phyloP scores from a whole-genome alignment of 257 asterid genomes.

The Jaltomata sinuosa region DNA sequence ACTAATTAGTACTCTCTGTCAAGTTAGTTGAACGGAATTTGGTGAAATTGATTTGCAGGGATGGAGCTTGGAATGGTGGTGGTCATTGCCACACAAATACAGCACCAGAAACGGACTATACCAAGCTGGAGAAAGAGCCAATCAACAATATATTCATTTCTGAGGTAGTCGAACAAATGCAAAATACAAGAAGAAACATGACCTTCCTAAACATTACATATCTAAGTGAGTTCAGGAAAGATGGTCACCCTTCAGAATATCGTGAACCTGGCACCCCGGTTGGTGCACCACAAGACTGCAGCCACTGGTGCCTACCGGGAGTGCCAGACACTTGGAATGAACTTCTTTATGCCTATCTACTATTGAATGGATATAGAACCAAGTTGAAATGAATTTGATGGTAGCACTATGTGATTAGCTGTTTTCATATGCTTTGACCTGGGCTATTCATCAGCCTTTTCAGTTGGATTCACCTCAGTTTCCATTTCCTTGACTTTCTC shows the following conservation, averaged over 20 bases:
- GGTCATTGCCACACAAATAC: slow-evolving; percentile 28
- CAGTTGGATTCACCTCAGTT: slow-evolving; percentile 39
- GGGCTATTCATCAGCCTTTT: slow-evolving; percentile 36
- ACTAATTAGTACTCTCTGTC: background rate
- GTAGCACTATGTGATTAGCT: background rate
- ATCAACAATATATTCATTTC: slow-evolving; percentile 28
- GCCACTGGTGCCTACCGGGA: slow-evolving; percentile 95
- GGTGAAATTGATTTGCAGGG: slow-evolving; percentile 16
- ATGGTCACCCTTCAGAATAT: slow-evolving; percentile 69
- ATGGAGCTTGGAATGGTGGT: slow-evolving; percentile 36
- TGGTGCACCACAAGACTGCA: slow-evolving; percentile 68
- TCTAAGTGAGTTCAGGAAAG: slow-evolving; percentile 53
- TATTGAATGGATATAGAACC: slow-evolving; percentile 33
- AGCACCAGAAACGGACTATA: slow-evolving; percentile 37
- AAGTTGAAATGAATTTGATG: background rate
- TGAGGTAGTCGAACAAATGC: slow-evolving; percentile 31
- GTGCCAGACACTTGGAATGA: slow-evolving; percentile 82
- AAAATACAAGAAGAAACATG: slow-evolving; percentile 7
- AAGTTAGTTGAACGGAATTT: background rate
- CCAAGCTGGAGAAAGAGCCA: slow-evolving; percentile 35
- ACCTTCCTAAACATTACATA: slow-evolving; percentile 50
- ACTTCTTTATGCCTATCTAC: slow-evolving; percentile 45
- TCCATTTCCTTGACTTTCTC: slow-evolving; percentile 91
- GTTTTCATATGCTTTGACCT: slow-evolving; percentile 5
- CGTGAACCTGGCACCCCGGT: slow-evolving; percentile 60